These are phyloP conservation scores for Ophiostoma himal-ulmi DNA, from an alignment of 2,329 filamentous ascomycete genomes.

Conservation along the genomic window DNA sequence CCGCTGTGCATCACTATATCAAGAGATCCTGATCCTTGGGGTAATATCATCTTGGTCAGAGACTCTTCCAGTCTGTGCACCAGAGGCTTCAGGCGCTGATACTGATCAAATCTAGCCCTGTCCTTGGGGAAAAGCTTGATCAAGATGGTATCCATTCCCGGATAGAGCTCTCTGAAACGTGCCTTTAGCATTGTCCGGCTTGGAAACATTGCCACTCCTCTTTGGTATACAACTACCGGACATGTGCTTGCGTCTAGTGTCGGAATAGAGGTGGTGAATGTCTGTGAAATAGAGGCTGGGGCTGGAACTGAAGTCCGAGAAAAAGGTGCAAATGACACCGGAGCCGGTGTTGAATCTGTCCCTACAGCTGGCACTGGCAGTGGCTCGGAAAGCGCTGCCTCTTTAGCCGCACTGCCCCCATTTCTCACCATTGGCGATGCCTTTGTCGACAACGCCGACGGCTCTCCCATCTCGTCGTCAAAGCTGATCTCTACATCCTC, in stretches of 20 bases:
- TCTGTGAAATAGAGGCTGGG: too few species aligned
- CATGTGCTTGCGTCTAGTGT: too few species aligned
- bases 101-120: not conserved
- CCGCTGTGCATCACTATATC: not conserved
- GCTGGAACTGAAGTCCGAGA: too few species aligned
- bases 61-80: not conserved
- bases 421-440: too few species aligned
- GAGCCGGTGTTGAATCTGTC: not conserved
- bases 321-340: too few species aligned
- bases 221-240: too few species aligned
- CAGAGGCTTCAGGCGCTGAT: not conserved
- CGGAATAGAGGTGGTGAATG: too few species aligned
- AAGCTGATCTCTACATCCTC: constrained; percentile 1
- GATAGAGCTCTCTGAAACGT: not conserved
- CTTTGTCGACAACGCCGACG: not conserved
- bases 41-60: not conserved
- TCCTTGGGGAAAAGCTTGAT: not conserved
- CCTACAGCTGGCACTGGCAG: not conserved
- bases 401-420: too few species aligned
- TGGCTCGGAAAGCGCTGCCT: not conserved
- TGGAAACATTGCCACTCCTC: too few species aligned
- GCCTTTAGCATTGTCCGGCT: not conserved
- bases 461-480: not conserved
- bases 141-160: not conserved
- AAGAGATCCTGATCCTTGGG: not conserved